Evolutionary conservation across 176 grass and related monocot species (phyloP), one percentile per base, ranked within the genome.

Genomic region (Ensete glaucum): DNA sequence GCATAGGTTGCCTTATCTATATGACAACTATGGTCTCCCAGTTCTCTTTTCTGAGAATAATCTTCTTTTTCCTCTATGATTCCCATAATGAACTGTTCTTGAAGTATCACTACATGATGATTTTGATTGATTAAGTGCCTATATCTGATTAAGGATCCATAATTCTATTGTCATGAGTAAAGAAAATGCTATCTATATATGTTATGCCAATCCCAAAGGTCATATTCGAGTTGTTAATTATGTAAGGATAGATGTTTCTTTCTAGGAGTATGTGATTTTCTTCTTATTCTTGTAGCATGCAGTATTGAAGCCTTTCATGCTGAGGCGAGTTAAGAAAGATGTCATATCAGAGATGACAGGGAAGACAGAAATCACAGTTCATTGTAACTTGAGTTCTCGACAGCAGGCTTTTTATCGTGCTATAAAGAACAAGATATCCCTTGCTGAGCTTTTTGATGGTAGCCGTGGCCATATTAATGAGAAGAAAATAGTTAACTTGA

Each of bases 391-490:
- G 77, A 99, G 96, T 85, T 99, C 96, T 73, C 88, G 91, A 66
- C 96, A 99, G 72, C 96, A 91, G 80, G 86, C 88, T 48, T 99
- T 99, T 67, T 99, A 99, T 85, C 88, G 93, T 82, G 96, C 96
- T 62, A 99, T 99, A 87, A 99, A 99, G 76, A 94, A 95, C 64
- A 99, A 99, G 71, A 99, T 99, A 64, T 99, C 96, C 74, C 88
- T 99, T 86, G 81, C 84, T 17, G 96, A 99, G 82, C 81, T 99
- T 75, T 77, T 91, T 79, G 91, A 91, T 82, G 88, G 91, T 71
- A 87, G 78, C 73, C 96, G 91, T 50, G 96, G 91, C 69, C 85
- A 86, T 91, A 77, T 91, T 73, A 99, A 95, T 83, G 96, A 99
- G 49, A 99, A 95, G 76, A 99, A 95, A 74, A 71, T 99, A 85